Conservation (phyloP, 1,139 yeast species). For the Magnusiomyces suaveolens region DNA sequence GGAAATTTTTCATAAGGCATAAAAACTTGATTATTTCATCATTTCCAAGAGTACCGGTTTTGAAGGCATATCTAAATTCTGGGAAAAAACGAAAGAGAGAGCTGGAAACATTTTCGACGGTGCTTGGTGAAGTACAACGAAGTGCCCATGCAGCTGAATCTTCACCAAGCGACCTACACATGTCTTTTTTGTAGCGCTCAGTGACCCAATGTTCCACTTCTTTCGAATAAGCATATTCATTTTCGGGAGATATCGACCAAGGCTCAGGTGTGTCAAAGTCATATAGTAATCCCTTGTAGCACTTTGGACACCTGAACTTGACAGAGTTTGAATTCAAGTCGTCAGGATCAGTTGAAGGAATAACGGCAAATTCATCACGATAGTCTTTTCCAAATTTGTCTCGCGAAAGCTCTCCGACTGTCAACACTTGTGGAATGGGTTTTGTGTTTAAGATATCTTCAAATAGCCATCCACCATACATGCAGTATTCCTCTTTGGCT, state of each 20-base stretch:
- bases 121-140: not conserved
- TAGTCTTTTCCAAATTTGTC: not conserved
- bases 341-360: not conserved
- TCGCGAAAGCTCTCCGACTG: not conserved
- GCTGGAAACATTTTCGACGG: not conserved
- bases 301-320: not conserved
- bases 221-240: too few species aligned
- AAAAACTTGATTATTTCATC: not conserved
- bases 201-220: not conserved
- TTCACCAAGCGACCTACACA: not conserved
- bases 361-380: not conserved
- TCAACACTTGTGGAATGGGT: not conserved
- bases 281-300: not conserved
- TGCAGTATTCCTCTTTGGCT: not conserved
- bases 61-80: too few species aligned
- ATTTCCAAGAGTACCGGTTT: not conserved
- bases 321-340: not conserved
- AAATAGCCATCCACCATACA: constrained; percentile 1
- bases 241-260: not conserved
- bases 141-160: not conserved
- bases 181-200: not conserved
- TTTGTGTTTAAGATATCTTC: not conserved
- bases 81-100: not conserved
- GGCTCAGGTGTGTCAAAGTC: not conserved
- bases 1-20: not conserved